Percentiles rank a stretch among this genome's conserved stretches.
Evolutionary conservation across 768 basidiomycete species (phyloP).

Genomic region (Piloderma croceum): DNA sequence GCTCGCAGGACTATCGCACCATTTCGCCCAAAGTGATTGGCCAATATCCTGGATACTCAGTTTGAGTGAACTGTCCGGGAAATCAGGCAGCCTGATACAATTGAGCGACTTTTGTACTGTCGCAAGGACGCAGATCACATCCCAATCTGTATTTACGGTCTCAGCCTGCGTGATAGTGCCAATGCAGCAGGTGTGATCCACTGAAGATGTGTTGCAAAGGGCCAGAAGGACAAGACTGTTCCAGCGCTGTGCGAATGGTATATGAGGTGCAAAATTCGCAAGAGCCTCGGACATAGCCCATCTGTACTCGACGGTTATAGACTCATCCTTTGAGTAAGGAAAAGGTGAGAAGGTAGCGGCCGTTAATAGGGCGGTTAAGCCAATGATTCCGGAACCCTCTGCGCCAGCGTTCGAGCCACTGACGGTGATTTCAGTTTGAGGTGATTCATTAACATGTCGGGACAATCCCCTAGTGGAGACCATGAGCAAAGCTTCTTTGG

Average conservation of each 20-base stretch:
- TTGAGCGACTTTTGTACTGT: constrained; percentile 28
- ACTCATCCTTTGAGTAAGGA: constrained; percentile 1
- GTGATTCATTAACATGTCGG: neutral
- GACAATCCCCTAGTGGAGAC: constrained; percentile 6
- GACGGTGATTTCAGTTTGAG: neutral
- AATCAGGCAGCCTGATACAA: constrained; percentile 2
- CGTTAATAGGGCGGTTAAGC: too few species aligned
- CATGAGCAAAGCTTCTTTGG: constrained; percentile 31
- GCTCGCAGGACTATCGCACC: constrained; percentile 22
- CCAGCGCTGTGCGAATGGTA: constrained; percentile 36
- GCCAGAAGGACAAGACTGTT: constrained; percentile 32
- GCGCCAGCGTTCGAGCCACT: neutral
- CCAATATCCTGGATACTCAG: constrained; percentile 21
- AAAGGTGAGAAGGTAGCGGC: constrained; percentile 22
- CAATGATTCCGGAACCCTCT: neutral
- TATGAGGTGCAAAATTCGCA: constrained; percentile 24
- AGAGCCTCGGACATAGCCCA: constrained; percentile 25
- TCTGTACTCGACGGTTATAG: constrained; percentile 13
- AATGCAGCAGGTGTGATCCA: too few species aligned
- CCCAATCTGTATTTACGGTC: constrained; percentile 27
- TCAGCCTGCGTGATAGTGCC: neutral
- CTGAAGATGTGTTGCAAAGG: neutral
- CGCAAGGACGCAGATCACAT: constrained; percentile 36
- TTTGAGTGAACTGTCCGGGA: constrained; percentile 1
- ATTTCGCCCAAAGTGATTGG: constrained; percentile 37